phyloP scores from a whole-genome alignment of 1,284 basidiomycete species.

The Prillingera fragicola region DNA sequence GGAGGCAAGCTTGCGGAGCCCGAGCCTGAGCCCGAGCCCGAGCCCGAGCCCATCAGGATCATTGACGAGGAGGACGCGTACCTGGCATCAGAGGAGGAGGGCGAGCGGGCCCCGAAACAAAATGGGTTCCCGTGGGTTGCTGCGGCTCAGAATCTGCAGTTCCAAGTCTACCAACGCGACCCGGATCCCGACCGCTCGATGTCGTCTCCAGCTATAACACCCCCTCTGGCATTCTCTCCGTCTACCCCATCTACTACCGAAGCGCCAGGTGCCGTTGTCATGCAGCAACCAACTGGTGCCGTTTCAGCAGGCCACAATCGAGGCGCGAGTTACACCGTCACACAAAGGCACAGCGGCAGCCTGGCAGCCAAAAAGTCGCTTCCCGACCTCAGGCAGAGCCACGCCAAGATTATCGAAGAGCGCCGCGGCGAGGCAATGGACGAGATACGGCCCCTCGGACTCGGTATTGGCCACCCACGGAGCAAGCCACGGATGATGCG shows the following conservation, averaged over 20 bases:
- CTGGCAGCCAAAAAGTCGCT: slow-evolving; percentile 72
- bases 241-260: not conserved
- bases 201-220: slow-evolving; percentile 11
- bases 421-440: slow-evolving; percentile 29
- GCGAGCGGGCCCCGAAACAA: too few species aligned
- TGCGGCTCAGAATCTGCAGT: slow-evolving; percentile 2
- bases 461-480: slow-evolving; percentile 22
- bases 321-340: slow-evolving; percentile 42
- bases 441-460: slow-evolving; percentile 25
- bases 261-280: not conserved
- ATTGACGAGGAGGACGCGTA: slow-evolving; percentile 23
- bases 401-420: slow-evolving; percentile 50
- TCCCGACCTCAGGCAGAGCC: slow-evolving; percentile 68
- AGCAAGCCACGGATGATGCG: slow-evolving; percentile 8
- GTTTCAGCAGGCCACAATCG: slow-evolving; percentile 29
- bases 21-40: not conserved
- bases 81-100: slow-evolving; percentile 24
- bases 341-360: slow-evolving; percentile 42
- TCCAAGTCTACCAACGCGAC: too few species aligned
- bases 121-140: too few species aligned
- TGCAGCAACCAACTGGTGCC: not conserved
- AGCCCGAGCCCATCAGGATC: slow-evolving; percentile 2
- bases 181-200: slow-evolving; percentile 20
- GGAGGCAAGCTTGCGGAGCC: slow-evolving; percentile 1
- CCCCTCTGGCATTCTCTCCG: slow-evolving; percentile 29